Evolutionary conservation across 2,329 filamentous ascomycete genomes (phyloP).

Genomic region (Sclerotinia subarctica): DNA sequence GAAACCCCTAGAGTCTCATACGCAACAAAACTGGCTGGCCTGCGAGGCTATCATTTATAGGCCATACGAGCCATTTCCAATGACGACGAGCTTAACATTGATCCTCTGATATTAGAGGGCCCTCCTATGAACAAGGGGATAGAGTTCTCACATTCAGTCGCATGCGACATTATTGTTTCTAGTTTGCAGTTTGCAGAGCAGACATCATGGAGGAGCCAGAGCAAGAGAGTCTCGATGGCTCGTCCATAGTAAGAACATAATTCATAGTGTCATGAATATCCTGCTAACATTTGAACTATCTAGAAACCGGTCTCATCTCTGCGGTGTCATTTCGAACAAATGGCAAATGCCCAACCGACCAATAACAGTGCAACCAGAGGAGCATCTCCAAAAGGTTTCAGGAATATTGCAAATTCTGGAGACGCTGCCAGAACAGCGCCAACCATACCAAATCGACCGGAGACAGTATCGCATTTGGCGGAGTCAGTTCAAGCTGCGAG

Average conservation of each 20-base stretch:
- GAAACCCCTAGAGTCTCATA: constrained; percentile 8
- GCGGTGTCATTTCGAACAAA: constrained; percentile 76
- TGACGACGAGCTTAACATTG: constrained; percentile 18
- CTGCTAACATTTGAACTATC: constrained; percentile 22
- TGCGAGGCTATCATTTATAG: constrained; percentile 15
- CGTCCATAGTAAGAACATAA: constrained; percentile 63
- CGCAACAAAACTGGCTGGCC: constrained; percentile 4
- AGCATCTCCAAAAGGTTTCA: constrained; percentile 33
- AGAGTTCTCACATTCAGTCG: not conserved
- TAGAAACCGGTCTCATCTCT: constrained; percentile 81
- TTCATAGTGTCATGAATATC: not conserved
- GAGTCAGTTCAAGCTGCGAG: constrained; percentile 28
- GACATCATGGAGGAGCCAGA: constrained; percentile 44
- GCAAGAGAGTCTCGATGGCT: constrained; percentile 67
- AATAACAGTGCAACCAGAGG: constrained; percentile 32
- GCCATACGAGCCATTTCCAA: constrained; percentile 19
- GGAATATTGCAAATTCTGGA: constrained; percentile 23
- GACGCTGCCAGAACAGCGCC: constrained; percentile 24
- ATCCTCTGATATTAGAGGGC: constrained; percentile 20
- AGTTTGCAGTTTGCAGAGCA: constrained; percentile 1
- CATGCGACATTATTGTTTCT: constrained; percentile 9
- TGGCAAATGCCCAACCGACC: constrained; percentile 52
- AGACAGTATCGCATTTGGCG: constrained; percentile 24
- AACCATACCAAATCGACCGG: constrained; percentile 24
- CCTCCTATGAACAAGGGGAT: constrained; percentile 13